Evolutionary conservation across 2,329 filamentous ascomycete genomes (phyloP).

Genomic region (Fusarium austroafricanum): DNA sequence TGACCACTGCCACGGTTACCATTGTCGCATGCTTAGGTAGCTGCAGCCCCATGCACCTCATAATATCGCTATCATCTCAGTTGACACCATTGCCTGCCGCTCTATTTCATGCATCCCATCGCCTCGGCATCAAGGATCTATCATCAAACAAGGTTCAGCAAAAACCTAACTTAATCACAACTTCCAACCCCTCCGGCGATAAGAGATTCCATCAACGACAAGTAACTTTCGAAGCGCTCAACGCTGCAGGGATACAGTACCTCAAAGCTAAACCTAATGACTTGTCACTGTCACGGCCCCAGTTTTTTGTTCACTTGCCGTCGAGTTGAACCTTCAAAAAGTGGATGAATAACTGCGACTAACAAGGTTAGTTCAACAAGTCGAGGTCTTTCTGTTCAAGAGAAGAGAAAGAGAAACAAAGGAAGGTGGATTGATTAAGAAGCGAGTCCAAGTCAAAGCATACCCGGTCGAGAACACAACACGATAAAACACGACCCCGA

Average conservation of each 20-base stretch:
- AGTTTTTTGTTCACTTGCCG: conserved; percentile 12
- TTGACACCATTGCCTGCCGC: not conserved
- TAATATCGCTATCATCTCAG: not conserved
- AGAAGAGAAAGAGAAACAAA: not conserved
- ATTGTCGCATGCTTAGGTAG: not conserved
- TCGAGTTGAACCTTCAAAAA: conserved; percentile 20
- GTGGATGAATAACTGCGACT: conserved; percentile 11
- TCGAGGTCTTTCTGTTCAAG: not conserved
- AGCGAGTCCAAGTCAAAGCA: not conserved
- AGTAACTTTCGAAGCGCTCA: conserved; percentile 17
- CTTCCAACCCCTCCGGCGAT: conserved; percentile 9
- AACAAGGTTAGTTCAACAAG: conserved; percentile 15
- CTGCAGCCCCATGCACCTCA: conserved; percentile 4
- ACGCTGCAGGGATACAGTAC: conserved; percentile 36
- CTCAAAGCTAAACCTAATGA: conserved; percentile 11
- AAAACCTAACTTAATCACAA: conserved; percentile 18
- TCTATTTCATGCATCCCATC: not conserved
- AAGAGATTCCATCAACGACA: conserved; percentile 6
- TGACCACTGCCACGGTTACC: conserved; percentile 7
- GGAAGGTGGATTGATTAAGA: not conserved
- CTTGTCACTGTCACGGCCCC: conserved; percentile 13
- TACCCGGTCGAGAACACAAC: not conserved
- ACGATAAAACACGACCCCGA: not conserved
- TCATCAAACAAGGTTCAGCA: conserved; percentile 24
- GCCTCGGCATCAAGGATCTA: not conserved